These are phyloP conservation scores for Rubia peregrina DNA, from an alignment of 305 asterid species.

Conservation along the genomic window DNA sequence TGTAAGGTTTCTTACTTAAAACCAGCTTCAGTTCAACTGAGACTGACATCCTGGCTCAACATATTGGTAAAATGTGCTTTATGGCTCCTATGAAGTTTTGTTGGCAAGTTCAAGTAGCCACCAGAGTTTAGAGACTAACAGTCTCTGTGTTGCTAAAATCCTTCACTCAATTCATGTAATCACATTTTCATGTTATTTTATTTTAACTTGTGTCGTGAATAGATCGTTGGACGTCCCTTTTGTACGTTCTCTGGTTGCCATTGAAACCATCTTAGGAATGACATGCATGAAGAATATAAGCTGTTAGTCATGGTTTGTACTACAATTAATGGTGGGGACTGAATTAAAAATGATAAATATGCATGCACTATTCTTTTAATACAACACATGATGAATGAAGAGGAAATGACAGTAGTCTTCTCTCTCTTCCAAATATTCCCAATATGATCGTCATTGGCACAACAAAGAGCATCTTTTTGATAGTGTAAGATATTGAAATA, in stretches of 20 bases:
- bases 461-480: neutral
- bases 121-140: constrained; percentile 1
- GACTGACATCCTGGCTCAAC: neutral
- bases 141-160: neutral
- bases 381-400: neutral
- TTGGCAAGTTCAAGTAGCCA: neutral
- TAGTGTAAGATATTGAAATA: neutral
- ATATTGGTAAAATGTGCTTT: neutral
- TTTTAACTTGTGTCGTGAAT: neutral
- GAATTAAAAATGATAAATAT: neutral
- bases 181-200: neutral
- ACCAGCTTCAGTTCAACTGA: neutral
- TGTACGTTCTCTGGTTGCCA: neutral
- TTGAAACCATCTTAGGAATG: neutral
- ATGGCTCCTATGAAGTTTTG: constrained; percentile 1
- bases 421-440: neutral
- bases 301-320: neutral
- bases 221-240: neutral
- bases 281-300: neutral
- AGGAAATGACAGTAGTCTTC: neutral
- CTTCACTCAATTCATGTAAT: neutral
- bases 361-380: neutral
- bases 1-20: neutral
- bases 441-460: neutral
- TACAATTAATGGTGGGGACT: neutral